Conservation (phyloP, 345 rosid genomes). For the Eucalyptus regnans region DNA sequence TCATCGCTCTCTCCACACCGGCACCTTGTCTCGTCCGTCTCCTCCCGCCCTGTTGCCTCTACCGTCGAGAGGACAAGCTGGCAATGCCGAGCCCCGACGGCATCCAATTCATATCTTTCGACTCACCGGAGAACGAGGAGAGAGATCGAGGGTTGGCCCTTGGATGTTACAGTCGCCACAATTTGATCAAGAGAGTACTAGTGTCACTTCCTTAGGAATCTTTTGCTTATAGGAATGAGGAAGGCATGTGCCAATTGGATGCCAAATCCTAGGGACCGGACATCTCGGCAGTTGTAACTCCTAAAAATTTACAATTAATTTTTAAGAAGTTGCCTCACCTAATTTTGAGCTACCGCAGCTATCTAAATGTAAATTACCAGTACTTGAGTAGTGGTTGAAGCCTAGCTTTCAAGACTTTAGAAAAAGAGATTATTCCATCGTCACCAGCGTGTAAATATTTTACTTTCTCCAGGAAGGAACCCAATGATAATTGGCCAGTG, state of each 20-base stretch:
- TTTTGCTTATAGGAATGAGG: neutral
- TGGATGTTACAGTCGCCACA: neutral
- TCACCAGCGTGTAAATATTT: neutral
- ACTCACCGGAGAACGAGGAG: neutral
- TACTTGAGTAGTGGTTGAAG: neutral
- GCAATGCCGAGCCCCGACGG: neutral
- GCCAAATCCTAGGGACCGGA: neutral
- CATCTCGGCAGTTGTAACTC: neutral
- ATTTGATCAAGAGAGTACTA: neutral
- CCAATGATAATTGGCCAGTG: neutral
- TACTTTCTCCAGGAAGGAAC: neutral
- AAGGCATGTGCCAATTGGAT: neutral
- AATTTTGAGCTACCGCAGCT: neutral
- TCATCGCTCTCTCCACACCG: neutral
- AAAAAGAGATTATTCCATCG: neutral
- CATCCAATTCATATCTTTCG: neutral
- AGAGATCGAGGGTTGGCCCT: neutral
- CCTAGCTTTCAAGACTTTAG: neutral
- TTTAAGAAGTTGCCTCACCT: neutral
- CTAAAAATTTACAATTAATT: neutral
- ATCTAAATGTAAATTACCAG: neutral
- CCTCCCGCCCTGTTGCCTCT: neutral
- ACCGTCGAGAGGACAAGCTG: neutral
- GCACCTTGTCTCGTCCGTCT: neutral
- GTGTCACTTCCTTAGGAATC: neutral